Percentiles rank a stretch among this genome's conserved stretches.
Evolutionary conservation across 2,329 filamentous ascomycete species (phyloP).

Genomic region (Paramyrothecium sp.): DNA sequence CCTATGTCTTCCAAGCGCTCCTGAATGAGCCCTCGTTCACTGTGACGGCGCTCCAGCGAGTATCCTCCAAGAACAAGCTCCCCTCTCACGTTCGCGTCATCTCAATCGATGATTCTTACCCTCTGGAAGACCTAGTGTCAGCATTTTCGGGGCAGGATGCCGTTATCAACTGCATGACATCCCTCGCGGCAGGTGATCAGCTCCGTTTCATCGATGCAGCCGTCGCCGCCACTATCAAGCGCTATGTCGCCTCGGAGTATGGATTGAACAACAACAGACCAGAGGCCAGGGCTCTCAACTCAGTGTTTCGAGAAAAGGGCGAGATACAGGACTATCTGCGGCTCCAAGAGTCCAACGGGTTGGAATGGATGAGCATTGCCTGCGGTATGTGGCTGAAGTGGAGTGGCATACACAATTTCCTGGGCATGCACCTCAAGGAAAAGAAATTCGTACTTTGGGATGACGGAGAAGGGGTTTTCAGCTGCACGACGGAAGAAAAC

Average conservation of each 20-base stretch:
- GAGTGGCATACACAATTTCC: conserved; percentile 11
- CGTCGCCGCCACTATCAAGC: conserved; percentile 47
- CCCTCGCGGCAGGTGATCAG: conserved; percentile 32
- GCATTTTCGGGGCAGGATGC: conserved; percentile 13
- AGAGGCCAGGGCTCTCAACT: conserved; percentile 9
- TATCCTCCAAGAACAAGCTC: conserved; percentile 20
- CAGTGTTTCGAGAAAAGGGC: conserved; percentile 13
- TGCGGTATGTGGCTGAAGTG: conserved; percentile 15
- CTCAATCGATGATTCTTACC: conserved; percentile 24
- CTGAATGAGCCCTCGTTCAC: conserved; percentile 21
- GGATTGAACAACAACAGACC: conserved; percentile 22
- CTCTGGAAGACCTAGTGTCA: conserved; percentile 9
- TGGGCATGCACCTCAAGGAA: conserved; percentile 12
- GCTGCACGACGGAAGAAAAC: conserved; percentile 31
- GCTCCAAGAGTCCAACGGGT: conserved; percentile 11
- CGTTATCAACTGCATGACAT: conserved; percentile 37
- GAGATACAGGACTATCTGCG: conserved; percentile 16
- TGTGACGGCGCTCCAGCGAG: conserved; percentile 23
- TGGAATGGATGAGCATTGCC: conserved; percentile 12
- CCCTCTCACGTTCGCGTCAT: conserved; percentile 15
- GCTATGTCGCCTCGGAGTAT: conserved; percentile 53
- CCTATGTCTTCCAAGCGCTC: conserved; percentile 22
- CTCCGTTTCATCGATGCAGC: conserved; percentile 49
- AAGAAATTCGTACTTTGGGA: conserved; percentile 22
- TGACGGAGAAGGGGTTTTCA: conserved; percentile 31